Conservation (phyloP, 2,329 filamentous ascomycete genomes). For the Fusarium marasasianum region DNA sequence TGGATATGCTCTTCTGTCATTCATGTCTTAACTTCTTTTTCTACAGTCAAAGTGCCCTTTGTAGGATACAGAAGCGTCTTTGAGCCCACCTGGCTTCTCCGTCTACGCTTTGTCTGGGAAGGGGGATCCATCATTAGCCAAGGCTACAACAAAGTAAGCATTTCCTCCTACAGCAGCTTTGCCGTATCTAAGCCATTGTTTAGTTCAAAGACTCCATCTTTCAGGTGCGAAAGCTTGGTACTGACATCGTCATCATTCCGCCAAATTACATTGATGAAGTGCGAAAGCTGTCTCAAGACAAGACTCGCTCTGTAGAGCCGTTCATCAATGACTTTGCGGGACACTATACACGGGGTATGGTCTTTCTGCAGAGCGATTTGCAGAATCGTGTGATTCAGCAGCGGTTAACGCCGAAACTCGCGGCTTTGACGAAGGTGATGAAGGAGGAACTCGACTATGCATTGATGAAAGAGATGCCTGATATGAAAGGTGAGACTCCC, state of each 20-base stretch:
- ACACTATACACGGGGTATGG: not conserved
- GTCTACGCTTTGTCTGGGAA: not conserved
- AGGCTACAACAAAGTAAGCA: not conserved
- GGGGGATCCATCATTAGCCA: not conserved
- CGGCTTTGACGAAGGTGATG: not conserved
- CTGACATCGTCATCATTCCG: not conserved
- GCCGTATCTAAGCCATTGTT: not conserved
- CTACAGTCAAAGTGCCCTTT: not conserved
- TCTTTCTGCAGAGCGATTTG: not conserved
- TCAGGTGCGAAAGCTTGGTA: not conserved
- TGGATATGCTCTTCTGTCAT: not conserved
- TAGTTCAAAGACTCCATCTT: not conserved
- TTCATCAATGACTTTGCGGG: not conserved
- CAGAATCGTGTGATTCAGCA: not conserved
- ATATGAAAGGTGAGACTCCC: not conserved
- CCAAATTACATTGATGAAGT: not conserved
- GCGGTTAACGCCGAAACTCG: not conserved
- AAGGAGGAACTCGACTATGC: not conserved
- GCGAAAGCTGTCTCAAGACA: not conserved
- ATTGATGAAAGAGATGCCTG: not conserved
- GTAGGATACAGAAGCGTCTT: not conserved
- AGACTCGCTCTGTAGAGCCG: not conserved
- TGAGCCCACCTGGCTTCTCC: not conserved
- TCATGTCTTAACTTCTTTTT: rapidly evolving
- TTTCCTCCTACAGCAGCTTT: rapidly evolving